Conservation (phyloP, 768 basidiomycete genomes). For the Leccinum boreale region DNA sequence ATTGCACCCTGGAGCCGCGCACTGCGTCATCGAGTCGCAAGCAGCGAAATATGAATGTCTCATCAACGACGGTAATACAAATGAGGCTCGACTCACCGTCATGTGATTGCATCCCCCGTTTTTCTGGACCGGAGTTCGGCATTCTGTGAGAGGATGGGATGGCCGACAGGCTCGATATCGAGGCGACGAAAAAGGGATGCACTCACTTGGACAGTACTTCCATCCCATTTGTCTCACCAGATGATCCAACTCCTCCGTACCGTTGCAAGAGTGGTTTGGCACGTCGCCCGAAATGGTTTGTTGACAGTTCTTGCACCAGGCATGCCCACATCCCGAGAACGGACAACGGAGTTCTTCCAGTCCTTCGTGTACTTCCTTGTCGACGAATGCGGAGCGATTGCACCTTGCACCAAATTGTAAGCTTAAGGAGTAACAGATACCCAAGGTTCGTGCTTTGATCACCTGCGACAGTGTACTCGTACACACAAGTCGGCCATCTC, state of each 20-base stretch:
- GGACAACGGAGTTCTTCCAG: slow-evolving; percentile 47
- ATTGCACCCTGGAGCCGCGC: slow-evolving; percentile 50
- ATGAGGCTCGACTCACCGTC: slow-evolving; percentile 39
- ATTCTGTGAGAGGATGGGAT: slow-evolving; percentile 26
- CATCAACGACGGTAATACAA: not conserved
- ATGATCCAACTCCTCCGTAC: slow-evolving; percentile 47
- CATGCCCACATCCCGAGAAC: slow-evolving; percentile 42
- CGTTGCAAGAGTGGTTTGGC: slow-evolving; percentile 54
- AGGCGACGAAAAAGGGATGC: not conserved
- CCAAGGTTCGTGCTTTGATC: not conserved
- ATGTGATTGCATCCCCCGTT: slow-evolving; percentile 57
- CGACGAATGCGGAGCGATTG: slow-evolving; percentile 45
- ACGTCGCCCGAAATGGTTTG: slow-evolving; percentile 32
- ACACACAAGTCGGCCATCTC: slow-evolving; percentile 41
- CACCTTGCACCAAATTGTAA: slow-evolving; percentile 40
- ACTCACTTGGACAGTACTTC: slow-evolving; percentile 59
- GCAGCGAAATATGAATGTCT: not conserved
- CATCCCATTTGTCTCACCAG: slow-evolving; percentile 52
- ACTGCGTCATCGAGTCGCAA: slow-evolving; percentile 33
- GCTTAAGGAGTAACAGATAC: not conserved
- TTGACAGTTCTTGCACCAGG: slow-evolving; percentile 61
- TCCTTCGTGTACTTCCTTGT: slow-evolving; percentile 43
- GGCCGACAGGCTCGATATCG: not conserved
- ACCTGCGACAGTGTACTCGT: slow-evolving; percentile 50
- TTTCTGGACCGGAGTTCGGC: slow-evolving; percentile 49